A percentile compares a stretch with the other conserved stretches of the same genome.
phyloP scores from a whole-genome alignment of 495 filamentous ascomycete genomes.

The Tuber melanosporum region DNA sequence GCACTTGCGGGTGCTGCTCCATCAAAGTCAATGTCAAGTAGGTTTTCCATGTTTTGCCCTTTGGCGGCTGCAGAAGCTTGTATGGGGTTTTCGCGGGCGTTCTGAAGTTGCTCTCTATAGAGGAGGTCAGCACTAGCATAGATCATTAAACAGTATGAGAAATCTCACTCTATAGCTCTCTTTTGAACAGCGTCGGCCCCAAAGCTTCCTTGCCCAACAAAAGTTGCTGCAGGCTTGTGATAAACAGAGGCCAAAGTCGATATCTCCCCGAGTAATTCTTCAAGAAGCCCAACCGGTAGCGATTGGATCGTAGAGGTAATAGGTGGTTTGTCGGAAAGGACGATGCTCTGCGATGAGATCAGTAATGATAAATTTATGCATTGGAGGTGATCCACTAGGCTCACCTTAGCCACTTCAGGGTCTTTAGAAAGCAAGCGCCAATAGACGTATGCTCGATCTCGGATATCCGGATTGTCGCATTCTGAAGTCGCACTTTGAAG shows the following conservation, averaged over 20 bases:
- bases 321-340: conserved; percentile 87
- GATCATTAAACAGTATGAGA: conserved; percentile 20
- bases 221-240: conserved; percentile 94
- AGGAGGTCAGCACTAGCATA: conserved; percentile 5
- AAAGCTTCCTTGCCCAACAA: conserved; percentile 89
- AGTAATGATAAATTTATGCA: conserved; percentile 27
- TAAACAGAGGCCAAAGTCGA: conserved; percentile 99
- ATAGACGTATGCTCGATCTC: conserved; percentile 95
- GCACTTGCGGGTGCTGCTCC: conserved; percentile 84
- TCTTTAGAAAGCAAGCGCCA: conserved; percentile 96
- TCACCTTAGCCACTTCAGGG: conserved; percentile 72
- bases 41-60: conserved; percentile 71
- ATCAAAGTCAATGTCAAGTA: conserved; percentile 97
- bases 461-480: conserved; percentile 94
- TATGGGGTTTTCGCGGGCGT: conserved; percentile 88
- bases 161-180: conserved; percentile 72
- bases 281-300: conserved; percentile 72
- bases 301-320: conserved; percentile 90
- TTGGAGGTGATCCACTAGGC: conserved; percentile 7
- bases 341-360: conserved; percentile 57
- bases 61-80: conserved; percentile 68
- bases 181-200: conserved; percentile 91
- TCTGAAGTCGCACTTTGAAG: conserved; percentile 86
- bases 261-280: conserved; percentile 78
- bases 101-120: conserved; percentile 70